Percentiles rank a stretch among this genome's conserved stretches.
Conservation (phyloP, 1,139 yeast genomes). For the Candida glucosophila region DNA sequence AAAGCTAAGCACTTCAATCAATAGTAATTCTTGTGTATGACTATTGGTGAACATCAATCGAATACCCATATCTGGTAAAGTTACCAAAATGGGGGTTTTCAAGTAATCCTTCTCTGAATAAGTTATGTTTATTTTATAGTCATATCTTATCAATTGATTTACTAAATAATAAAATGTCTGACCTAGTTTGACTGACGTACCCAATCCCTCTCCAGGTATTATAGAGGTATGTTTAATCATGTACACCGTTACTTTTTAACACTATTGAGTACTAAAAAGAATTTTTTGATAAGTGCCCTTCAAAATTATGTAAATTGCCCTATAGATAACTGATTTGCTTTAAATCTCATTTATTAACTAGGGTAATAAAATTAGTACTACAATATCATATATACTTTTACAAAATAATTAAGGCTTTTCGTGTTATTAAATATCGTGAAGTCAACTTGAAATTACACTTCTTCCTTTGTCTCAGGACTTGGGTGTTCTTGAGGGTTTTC, state of each 20-base stretch:
- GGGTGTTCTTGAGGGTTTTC: no score
- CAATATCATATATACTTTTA: no score
- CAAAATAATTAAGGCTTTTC: no score
- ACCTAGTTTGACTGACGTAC: conserved; percentile 20
- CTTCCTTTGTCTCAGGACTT: no score
- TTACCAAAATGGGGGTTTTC: conserved; percentile 24
- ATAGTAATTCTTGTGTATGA: conserved; percentile 28
- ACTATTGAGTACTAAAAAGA: background rate
- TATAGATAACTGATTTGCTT: no score
- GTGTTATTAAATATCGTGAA: no score
- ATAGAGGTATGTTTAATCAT: conserved; percentile 17
- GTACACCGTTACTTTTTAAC: background rate
- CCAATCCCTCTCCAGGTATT: conserved; percentile 29
- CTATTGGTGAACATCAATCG: conserved; percentile 34
- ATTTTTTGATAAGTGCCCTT: background rate
- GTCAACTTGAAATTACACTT: no score
- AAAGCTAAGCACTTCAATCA: conserved; percentile 37
- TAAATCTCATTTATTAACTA: background rate
- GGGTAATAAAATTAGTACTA: background rate
- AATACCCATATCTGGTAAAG: conserved; percentile 21
- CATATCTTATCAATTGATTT: conserved; percentile 14
- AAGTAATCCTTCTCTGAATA: conserved; percentile 18
- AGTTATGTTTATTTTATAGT: conserved; percentile 18
- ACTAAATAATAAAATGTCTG: conserved; percentile 18
- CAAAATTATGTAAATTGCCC: background rate